Percentiles rank a stretch among this genome's conserved stretches.
These are phyloP conservation scores for Backusella australiensis DNA, from an alignment of 192 early-diverging fungal species.

Conservation along the genomic window DNA sequence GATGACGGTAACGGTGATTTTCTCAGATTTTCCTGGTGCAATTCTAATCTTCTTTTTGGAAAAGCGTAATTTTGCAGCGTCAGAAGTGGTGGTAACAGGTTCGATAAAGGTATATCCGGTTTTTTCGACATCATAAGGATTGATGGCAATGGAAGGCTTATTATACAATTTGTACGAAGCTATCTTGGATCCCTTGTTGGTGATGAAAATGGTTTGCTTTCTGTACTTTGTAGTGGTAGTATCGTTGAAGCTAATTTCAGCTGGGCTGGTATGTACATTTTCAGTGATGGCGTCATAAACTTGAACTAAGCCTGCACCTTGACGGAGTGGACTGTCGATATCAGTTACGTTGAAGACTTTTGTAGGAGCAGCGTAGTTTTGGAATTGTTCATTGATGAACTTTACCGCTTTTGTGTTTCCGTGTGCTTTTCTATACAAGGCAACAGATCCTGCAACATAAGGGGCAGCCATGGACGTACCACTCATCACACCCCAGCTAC, in stretches of 20 bases:
- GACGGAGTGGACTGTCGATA: slow-evolving; percentile 32
- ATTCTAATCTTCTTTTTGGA: slow-evolving; percentile 22
- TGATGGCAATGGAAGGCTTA: slow-evolving; percentile 36
- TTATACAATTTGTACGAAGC: slow-evolving; percentile 41
- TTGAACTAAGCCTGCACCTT: slow-evolving; percentile 59
- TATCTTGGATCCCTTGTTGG: slow-evolving; percentile 36
- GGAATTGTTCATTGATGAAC: slow-evolving; percentile 33
- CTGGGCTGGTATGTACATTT: slow-evolving; percentile 36
- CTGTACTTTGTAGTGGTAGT: slow-evolving; percentile 33
- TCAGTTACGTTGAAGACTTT: neutral
- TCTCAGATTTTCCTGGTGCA: slow-evolving; percentile 17
- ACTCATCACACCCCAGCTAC: slow-evolving; percentile 59
- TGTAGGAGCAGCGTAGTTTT: slow-evolving; percentile 26
- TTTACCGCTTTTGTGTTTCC: slow-evolving; percentile 23
- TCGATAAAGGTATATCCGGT: slow-evolving; percentile 12
- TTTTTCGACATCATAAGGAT: slow-evolving; percentile 33
- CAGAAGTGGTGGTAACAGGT: slow-evolving; percentile 1
- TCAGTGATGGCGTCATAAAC: slow-evolving; percentile 40
- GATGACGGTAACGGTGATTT: slow-evolving; percentile 21
- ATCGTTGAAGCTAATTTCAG: slow-evolving; percentile 53
- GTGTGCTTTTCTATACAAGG: slow-evolving; percentile 39
- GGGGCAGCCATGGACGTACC: slow-evolving; percentile 93
- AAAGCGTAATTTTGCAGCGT: slow-evolving; percentile 12
- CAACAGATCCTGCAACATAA: slow-evolving; percentile 69
- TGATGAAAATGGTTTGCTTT: slow-evolving; percentile 38